Conservation (phyloP, 768 basidiomycete genomes). For the Pholiota microspora region DNA sequence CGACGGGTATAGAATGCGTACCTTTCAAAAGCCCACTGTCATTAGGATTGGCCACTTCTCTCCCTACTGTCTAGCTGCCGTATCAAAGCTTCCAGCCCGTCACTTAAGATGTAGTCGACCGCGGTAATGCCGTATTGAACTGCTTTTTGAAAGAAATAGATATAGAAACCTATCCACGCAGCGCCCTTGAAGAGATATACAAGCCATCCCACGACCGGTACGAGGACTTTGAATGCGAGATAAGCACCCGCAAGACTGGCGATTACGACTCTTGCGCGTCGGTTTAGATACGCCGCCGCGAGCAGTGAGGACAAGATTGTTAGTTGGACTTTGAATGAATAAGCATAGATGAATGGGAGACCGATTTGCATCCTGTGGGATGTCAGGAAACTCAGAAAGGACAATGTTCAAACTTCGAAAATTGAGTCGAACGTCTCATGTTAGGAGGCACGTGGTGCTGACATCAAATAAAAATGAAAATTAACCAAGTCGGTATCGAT, state of each 20-base stretch:
- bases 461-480: not conserved
- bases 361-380: conserved; percentile 13
- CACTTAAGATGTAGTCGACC: conserved; percentile 15
- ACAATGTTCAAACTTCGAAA: no score
- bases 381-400: not conserved
- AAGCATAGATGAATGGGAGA: conserved; percentile 26
- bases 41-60: not conserved
- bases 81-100: conserved; percentile 13
- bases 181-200: conserved; percentile 27
- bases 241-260: conserved; percentile 21
- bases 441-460: no score
- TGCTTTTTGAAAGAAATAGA: conserved; percentile 30
- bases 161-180: conserved; percentile 34
- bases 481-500: not conserved
- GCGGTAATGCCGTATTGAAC: conserved; percentile 22
- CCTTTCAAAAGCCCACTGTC: not conserved
- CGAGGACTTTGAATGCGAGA: conserved; percentile 24
- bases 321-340: conserved; percentile 29
- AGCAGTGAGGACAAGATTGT: conserved; percentile 25
- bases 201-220: conserved; percentile 22
- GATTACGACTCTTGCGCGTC: conserved; percentile 21
- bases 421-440: no score
- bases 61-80: conserved; percentile 12
- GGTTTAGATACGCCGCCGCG: conserved; percentile 27
- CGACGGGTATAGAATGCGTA: not conserved